Conservation (phyloP, 179 eudicot species). For the Beta lomatogona region DNA sequence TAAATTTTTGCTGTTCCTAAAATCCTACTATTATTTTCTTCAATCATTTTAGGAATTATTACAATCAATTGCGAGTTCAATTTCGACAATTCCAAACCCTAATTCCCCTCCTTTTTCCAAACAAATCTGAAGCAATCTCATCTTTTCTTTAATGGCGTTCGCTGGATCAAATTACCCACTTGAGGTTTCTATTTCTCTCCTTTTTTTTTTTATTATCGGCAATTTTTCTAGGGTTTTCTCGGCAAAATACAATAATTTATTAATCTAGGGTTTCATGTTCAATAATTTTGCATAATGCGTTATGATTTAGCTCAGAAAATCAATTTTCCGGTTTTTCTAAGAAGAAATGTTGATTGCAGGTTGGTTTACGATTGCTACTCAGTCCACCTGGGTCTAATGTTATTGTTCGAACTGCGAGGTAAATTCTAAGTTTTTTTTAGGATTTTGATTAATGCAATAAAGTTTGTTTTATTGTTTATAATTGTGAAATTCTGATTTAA, state of each 20-base stretch:
- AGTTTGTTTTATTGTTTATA: background rate
- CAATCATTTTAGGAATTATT: background rate
- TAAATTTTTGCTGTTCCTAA: no score
- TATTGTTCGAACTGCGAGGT: constrained; percentile 89
- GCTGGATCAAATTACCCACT: constrained; percentile 30
- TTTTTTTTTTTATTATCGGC: background rate
- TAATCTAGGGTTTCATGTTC: background rate
- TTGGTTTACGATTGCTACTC: constrained; percentile 79
- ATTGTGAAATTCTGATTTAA: background rate
- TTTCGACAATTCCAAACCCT: background rate
- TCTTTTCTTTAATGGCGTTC: constrained; percentile 20
- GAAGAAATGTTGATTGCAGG: constrained; percentile 40
- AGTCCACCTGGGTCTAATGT: constrained; percentile 75
- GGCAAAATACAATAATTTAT: background rate
- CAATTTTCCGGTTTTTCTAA: background rate
- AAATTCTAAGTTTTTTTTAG: constrained; percentile 17
- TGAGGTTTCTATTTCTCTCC: constrained; percentile 25
- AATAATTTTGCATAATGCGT: background rate
- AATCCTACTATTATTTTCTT: background rate
- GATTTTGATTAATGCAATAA: constrained; percentile 3
- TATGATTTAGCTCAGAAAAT: background rate
- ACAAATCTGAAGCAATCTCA: background rate
- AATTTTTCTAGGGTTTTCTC: constrained; percentile 10
- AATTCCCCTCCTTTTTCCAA: background rate
- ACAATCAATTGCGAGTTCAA: background rate